Evolutionary conservation across 306 rosid genomes (phyloP), one percentile per base, ranked within the genome.

Genomic region (Cajanus cajan): DNA sequence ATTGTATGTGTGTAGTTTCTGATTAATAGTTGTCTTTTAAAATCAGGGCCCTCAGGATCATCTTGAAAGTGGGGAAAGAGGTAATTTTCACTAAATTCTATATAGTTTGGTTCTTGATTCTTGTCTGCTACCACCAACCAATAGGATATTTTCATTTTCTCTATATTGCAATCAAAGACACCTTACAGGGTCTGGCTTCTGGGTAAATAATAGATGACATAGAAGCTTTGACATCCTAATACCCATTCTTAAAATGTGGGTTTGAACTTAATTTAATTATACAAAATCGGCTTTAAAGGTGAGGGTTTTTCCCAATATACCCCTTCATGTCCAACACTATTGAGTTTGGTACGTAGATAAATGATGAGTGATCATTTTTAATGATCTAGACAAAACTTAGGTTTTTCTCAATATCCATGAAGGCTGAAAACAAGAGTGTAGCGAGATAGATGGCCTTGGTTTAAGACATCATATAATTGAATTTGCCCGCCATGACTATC

Each of bases 1-100:
- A 33, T 33, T 61, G 7, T 36, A 59, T 71, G 13, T 82, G 59
- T 73, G 4, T 68, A 21, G 73, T 64, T 85, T 71, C 70, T 83
- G 16, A 78, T 76, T 71, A 70, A 68, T 61, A 55, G 45, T 57
- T 79, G 50, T 76, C 71, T 79, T 72, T 54, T 48, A 51, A 76
- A 71, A 76, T 71, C 85, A 88, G 91, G 91, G 51, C 74, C 73
- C 22, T 43, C 62, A 81, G 59, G 74, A 83, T 74, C 76, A 74
- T 80, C 65, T 70, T 41, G 67, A 21, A 73, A 73, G 37, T 37
- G 76, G 12, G 41, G 86, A 72, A 62, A 82, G 71, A 85, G 90
- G 93, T 89, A 85, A 69, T 62, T 22, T 66, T 83, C 37, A 62
- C 76, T 68, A 51, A 61, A 59, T 77, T 45, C 63, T 52, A 13